These are phyloP conservation scores for Cystoisospora suis DNA, from an alignment of 169 alveolate species.

Conservation along the genomic window DNA sequence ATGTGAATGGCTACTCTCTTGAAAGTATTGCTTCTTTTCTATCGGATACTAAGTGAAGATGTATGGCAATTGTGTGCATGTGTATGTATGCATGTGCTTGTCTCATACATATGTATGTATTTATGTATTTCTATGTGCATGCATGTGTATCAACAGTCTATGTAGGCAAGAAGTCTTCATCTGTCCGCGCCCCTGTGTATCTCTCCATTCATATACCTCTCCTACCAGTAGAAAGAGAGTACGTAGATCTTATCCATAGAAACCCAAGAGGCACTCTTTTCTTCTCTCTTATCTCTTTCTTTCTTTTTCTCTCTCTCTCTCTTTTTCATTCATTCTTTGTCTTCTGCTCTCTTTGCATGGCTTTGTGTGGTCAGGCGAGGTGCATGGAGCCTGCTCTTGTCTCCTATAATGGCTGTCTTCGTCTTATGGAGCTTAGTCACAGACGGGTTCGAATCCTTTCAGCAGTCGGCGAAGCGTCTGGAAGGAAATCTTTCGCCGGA, in stretches of 20 bases:
- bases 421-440: neutral
- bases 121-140: too few relatives aligned
- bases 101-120: too few relatives aligned
- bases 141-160: too few relatives aligned
- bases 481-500: neutral
- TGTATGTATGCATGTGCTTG: neutral
- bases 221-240: neutral
- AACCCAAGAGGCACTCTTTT: neutral
- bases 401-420: slow-evolving; percentile 12
- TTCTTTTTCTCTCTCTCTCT: neutral
- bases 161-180: too few relatives aligned
- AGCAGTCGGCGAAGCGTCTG: neutral
- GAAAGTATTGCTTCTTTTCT: neutral
- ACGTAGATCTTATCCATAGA: too few relatives aligned
- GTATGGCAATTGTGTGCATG: neutral
- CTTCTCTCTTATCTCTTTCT: neutral
- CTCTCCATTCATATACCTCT: neutral
- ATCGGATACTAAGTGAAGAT: neutral
- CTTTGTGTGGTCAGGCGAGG: slow-evolving; percentile 25
- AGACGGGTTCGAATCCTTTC: neutral
- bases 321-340: too few relatives aligned
- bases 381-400: slow-evolving; percentile 5
- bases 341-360: too few relatives aligned
- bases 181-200: too few relatives aligned
- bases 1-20: too few relatives aligned